phyloP scores from a whole-genome alignment of 805 yeast species.

The Kazachstania bromeliacearum region DNA sequence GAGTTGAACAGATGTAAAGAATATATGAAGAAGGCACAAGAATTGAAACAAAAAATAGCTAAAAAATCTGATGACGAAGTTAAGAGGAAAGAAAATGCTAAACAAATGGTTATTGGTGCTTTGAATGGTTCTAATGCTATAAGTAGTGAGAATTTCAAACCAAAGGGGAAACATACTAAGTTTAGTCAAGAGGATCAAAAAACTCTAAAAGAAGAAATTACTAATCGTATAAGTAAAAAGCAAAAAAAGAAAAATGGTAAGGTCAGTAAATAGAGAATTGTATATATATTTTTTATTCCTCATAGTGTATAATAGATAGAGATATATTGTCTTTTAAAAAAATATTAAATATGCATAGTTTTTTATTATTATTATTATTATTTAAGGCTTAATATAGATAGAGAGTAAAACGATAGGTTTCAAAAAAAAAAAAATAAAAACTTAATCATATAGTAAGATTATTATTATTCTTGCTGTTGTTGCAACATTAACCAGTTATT shows the following conservation, averaged over 20 bases:
- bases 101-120: constrained; percentile 38
- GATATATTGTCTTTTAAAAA: too few species aligned
- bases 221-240: neutral
- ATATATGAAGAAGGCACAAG: constrained; percentile 50
- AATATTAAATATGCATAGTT: too few species aligned
- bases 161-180: constrained; percentile 40
- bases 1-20: constrained; percentile 58
- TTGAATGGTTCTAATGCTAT: constrained; percentile 46
- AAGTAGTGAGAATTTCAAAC: constrained; percentile 39
- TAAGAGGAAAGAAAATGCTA: constrained; percentile 33
- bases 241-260: neutral
- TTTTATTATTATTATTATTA: too few species aligned
- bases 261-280: neutral
- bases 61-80: constrained; percentile 12
- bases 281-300: neutral
- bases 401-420: too few species aligned
- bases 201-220: neutral
- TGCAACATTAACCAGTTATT: constrained; percentile 31
- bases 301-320: neutral
- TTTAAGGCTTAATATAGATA: too few species aligned
- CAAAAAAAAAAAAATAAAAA: constrained; percentile 3
- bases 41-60: constrained; percentile 6
- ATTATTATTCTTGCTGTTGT: constrained; percentile 22
- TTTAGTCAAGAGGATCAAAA: constrained; percentile 27
- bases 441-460: neutral